phyloP scores from a whole-genome alignment of 2,329 filamentous ascomycete genomes.

The Phoma sp. region DNA sequence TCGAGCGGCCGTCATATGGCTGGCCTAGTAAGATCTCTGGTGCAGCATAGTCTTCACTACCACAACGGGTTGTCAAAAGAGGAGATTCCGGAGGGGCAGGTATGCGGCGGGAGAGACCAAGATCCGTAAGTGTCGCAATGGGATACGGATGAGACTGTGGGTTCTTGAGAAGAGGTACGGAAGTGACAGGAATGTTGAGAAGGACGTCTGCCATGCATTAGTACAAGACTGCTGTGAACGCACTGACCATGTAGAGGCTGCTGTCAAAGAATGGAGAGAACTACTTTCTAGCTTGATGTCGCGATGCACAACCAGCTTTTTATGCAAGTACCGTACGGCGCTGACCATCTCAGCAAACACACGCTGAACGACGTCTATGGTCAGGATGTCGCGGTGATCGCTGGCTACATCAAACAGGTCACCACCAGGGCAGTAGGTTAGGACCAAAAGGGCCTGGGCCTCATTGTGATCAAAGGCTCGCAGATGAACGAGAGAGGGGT shows the following conservation, averaged over 20 bases:
- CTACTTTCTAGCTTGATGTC: slow-evolving; percentile 98
- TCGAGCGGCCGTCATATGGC: slow-evolving; percentile 89
- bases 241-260: slow-evolving; percentile 27
- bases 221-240: slow-evolving; percentile 30
- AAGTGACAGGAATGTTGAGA: slow-evolving; percentile 77
- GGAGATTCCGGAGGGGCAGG: slow-evolving; percentile 76
- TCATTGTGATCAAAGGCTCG: slow-evolving; percentile 91
- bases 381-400: slow-evolving; percentile 71
- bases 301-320: slow-evolving; percentile 86
- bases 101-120: slow-evolving; percentile 87
- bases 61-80: slow-evolving; percentile 90
- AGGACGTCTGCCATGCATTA: slow-evolving; percentile 74
- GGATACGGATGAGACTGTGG: slow-evolving; percentile 82
- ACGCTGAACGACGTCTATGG: slow-evolving; percentile 74
- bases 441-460: slow-evolving; percentile 80
- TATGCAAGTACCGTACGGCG: slow-evolving; percentile 86
- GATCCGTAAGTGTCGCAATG: slow-evolving; percentile 86
- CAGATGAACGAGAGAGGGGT: slow-evolving; percentile 89
- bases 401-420: slow-evolving; percentile 94
- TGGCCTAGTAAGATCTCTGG: slow-evolving; percentile 96
- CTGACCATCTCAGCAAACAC: slow-evolving; percentile 90
- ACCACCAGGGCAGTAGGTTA: slow-evolving; percentile 92
- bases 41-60: slow-evolving; percentile 95
- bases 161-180: slow-evolving; percentile 69
- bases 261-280: slow-evolving; percentile 47